These are phyloP conservation scores for Ensete ventricosum DNA, from an alignment of 176 grass and related monocot species.

Conservation along the genomic window DNA sequence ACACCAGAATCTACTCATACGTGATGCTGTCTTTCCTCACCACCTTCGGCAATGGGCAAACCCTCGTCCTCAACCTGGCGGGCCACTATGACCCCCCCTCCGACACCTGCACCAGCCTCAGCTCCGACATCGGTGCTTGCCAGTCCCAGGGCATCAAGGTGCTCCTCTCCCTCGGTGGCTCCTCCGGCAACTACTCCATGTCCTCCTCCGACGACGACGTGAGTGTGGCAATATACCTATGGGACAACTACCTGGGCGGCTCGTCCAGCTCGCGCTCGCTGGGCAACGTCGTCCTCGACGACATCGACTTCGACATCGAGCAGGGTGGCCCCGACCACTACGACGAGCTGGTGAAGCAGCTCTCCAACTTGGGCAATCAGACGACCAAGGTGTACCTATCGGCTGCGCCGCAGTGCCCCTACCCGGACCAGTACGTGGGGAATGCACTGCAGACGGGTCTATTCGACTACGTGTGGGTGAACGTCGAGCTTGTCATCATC, in stretches of 20 bases:
- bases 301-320: conserved; percentile 79
- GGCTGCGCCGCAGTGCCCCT: conserved; percentile 74
- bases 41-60: conserved; percentile 50
- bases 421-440: conserved; percentile 39
- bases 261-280: conserved; percentile 39
- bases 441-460: conserved; percentile 38
- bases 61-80: conserved; percentile 47
- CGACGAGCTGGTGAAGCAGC: conserved; percentile 36
- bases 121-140: conserved; percentile 41
- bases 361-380: conserved; percentile 33
- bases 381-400: conserved; percentile 41
- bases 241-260: conserved; percentile 61
- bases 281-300: conserved; percentile 48
- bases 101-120: conserved; percentile 27
- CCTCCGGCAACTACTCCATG: conserved; percentile 38
- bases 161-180: conserved; percentile 60
- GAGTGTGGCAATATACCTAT: conserved; percentile 44
- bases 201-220: conserved; percentile 26
- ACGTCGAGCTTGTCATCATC: conserved; percentile 41
- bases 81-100: conserved; percentile 32
- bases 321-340: conserved; percentile 41
- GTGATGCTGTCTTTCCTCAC: conserved; percentile 44
- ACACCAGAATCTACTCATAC: conserved; percentile 34
- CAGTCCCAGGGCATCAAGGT: conserved; percentile 44
- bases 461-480: conserved; percentile 70